These are phyloP conservation scores for Aureobasidium sp. DNA, from an alignment of 2,329 filamentous ascomycete genomes.

Conservation along the genomic window DNA sequence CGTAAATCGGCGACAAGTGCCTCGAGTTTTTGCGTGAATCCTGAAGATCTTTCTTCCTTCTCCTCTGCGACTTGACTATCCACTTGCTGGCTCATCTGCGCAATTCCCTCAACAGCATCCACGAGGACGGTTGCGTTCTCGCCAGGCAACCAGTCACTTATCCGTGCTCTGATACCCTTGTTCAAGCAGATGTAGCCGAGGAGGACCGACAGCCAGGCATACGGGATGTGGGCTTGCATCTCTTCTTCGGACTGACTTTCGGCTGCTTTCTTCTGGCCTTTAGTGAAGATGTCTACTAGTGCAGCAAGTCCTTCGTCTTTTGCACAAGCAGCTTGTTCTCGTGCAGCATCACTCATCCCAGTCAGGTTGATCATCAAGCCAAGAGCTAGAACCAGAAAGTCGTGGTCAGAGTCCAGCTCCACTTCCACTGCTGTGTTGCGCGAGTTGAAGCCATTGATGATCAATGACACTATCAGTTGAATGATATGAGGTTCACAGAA, in stretches of 20 bases:
- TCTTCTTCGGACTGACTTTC: constrained; percentile 64
- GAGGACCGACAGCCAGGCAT: constrained; percentile 79
- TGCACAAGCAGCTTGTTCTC: constrained; percentile 19
- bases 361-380: constrained; percentile 83
- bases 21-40: constrained; percentile 49
- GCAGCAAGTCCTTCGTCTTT: constrained; percentile 18
- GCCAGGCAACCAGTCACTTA: constrained; percentile 34
- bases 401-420: constrained; percentile 52
- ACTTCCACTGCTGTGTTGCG: constrained; percentile 7
- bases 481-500: constrained; percentile 55
- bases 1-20: constrained; percentile 38
- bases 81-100: constrained; percentile 52
- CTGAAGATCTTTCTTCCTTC: constrained; percentile 41
- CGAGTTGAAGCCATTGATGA: constrained; percentile 25
- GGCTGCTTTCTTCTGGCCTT: constrained; percentile 23
- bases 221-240: constrained; percentile 70
- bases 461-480: constrained; percentile 27
- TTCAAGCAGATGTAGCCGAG: constrained; percentile 72
- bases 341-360: constrained; percentile 63
- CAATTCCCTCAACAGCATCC: constrained; percentile 55
- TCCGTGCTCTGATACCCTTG: constrained; percentile 32
- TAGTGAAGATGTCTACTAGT: constrained; percentile 25
- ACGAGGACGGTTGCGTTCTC: constrained; percentile 46
- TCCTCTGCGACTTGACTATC: constrained; percentile 45
- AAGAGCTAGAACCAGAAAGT: constrained; percentile 68